Evolutionary conservation across 768 basidiomycete genomes (phyloP), one percentile per base, ranked within the genome.

Genomic region (Termitomyces titanicus): DNA sequence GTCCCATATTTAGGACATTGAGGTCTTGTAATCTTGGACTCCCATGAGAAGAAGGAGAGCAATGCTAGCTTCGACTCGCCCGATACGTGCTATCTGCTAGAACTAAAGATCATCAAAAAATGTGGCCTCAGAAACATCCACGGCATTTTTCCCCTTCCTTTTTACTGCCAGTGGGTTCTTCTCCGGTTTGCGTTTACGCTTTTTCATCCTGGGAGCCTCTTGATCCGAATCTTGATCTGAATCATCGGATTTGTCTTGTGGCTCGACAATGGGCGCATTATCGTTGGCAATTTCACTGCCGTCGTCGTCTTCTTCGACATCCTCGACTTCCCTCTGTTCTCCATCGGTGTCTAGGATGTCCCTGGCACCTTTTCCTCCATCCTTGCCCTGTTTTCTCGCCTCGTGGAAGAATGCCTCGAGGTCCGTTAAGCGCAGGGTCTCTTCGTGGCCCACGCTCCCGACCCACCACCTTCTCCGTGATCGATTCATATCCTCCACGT

Each of bases 391-490:
- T 3, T 29, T 29, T 15, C 31, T 38, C 12, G 57, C 47, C 22
- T 72, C 70, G 33, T 65, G 69, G 61, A 96, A 88, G 45, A 93
- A 81, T 34, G 83, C 86, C 62, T 79, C 84, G 47, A 98, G 74
- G 70, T 96, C 89, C 25, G 93, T 95, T 72, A 98, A 72, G 65
- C 86, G 88, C 60, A 97, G 65, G 8, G 81, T 76, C 54, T 96
- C 91, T 58, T 98, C 95, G 61, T 98, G 94, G 29, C 92, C 92
- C 24, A 85, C 91, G 67, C 93, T 95, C 20, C 87, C 95, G n/a
- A 94, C 80, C 92, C 94, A 97, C 73, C 85, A 86, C 20, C 80
- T 79, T 55, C 66, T 60, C 46, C 60, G 53, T 49, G 48, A 38
- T 35, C 54, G 37, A 17, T 29, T 51, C 43, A 62, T 56, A 17